Base-by-base conservation (phyloP, 305 asterid genomes). In the Vinca major region DNA sequence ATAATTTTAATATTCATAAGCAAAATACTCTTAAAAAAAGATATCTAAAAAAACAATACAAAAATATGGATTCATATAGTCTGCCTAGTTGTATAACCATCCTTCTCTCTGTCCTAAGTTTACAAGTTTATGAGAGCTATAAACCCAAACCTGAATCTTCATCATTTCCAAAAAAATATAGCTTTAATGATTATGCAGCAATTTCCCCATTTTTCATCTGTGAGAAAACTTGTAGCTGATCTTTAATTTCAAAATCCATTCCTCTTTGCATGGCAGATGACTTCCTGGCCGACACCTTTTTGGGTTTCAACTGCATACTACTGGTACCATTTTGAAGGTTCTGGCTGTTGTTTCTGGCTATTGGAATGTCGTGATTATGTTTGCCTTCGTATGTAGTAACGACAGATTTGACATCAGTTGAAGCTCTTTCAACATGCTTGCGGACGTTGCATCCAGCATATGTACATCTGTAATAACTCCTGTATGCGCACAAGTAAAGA, bases 371-470 rank as follows among this genome's bases (percentile, higher is more conserved):
- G 55, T 92, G 98, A 65, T 84, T 73, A 72, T 92, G 98, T 66
- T 90, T 90, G 62, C 98, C 97, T 73, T 92, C 97, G 5, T 92
- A 92, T 4, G 98, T 88, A 3, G 98, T 92, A 37, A 87, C 81
- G 7, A 92, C 98, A 2, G 89, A 80, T 78, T 88, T 90, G 47
- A 96, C 82, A 72, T 92, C 98, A 0, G 86, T 55, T 33, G 98
- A 82, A 63, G 98, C 86, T 78, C 98, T 87, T 81, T 92, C 98
- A 0, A 92, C 94, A 51, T 92, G 98, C 75, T 92, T 92, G 41
- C 98, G 97, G 7, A 92, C 98, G 40, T 82, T 90, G 85, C 98
- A 92, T 70, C 97, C 98, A 1, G 86, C 77, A 67, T 66, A 83
- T 41, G 98, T 92, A 70, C 98, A 92, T 65, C 90, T 84, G 80